phyloP scores from a whole-genome alignment of 2,329 filamentous ascomycete genomes.

The Trichocomaceae sp. region DNA sequence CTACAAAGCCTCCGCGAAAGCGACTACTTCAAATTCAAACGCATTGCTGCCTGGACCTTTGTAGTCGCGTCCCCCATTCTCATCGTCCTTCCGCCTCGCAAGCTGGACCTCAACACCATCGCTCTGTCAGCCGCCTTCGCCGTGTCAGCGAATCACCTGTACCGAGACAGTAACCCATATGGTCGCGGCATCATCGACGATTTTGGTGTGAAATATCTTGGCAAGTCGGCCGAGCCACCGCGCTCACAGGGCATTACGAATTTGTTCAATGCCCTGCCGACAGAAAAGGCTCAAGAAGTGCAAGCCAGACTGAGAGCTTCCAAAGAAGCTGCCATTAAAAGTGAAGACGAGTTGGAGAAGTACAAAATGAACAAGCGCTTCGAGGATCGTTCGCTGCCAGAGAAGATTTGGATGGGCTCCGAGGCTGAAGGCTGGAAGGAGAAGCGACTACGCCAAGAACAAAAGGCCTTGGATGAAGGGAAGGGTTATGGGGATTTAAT shows the following conservation, averaged over 20 bases:
- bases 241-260: neutral
- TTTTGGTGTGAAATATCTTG: conserved; percentile 14
- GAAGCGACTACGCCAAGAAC: conserved; percentile 35
- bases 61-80: conserved; percentile 26
- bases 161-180: conserved; percentile 27
- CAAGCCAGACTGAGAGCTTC: conserved; percentile 25
- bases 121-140: conserved; percentile 31
- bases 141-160: conserved; percentile 28
- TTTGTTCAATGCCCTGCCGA: conserved; percentile 22
- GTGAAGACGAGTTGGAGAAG: conserved; percentile 29
- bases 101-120: conserved; percentile 32
- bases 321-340: conserved; percentile 21
- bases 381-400: conserved; percentile 23
- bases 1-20: conserved; percentile 21
- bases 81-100: conserved; percentile 28
- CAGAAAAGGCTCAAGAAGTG: conserved; percentile 28
- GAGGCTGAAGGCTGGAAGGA: conserved; percentile 41
- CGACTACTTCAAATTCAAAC: conserved; percentile 37
- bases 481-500: conserved; percentile 43
- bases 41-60: conserved; percentile 34
- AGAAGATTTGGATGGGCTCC: conserved; percentile 36
- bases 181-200: conserved; percentile 31
- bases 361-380: conserved; percentile 25
- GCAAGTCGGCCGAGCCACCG: neutral
- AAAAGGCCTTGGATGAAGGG: conserved; percentile 37